Conservation (phyloP, 306 rosid genomes). For the Hylodesmum podocarpum region DNA sequence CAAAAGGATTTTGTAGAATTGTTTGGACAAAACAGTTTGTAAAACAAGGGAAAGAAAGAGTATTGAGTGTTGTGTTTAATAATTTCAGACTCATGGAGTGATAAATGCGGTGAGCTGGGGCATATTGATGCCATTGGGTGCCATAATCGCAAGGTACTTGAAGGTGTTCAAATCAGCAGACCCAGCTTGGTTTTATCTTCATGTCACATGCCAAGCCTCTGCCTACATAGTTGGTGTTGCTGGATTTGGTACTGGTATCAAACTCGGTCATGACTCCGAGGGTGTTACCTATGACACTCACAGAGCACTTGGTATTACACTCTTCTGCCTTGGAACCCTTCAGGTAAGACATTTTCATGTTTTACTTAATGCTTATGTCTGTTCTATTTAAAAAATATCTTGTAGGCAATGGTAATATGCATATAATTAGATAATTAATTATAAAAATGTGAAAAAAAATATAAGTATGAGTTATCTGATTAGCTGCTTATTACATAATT, state of each 20-base stretch:
- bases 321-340: slow-evolving; percentile 76
- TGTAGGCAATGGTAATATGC: too few species aligned
- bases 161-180: slow-evolving; percentile 78
- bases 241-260: slow-evolving; percentile 83
- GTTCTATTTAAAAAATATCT: too few species aligned
- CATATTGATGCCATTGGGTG: slow-evolving; percentile 68
- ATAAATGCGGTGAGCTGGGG: slow-evolving; percentile 85
- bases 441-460: too few species aligned
- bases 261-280: slow-evolving; percentile 63
- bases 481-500: too few species aligned
- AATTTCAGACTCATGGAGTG: slow-evolving; percentile 72
- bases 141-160: slow-evolving; percentile 71
- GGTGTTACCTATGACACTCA: slow-evolving; percentile 43
- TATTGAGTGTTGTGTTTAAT: neutral
- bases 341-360: slow-evolving; percentile 47
- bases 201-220: slow-evolving; percentile 70
- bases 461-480: too few species aligned
- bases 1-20: neutral
- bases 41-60: neutral
- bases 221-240: slow-evolving; percentile 81
- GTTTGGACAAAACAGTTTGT: neutral
- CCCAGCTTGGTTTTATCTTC: slow-evolving; percentile 95
- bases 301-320: slow-evolving; percentile 56
- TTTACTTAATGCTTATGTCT: too few species aligned
- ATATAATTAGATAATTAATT: too few species aligned